Conservation (phyloP, 306 rosid species). For the Fragaria vesca region DNA sequence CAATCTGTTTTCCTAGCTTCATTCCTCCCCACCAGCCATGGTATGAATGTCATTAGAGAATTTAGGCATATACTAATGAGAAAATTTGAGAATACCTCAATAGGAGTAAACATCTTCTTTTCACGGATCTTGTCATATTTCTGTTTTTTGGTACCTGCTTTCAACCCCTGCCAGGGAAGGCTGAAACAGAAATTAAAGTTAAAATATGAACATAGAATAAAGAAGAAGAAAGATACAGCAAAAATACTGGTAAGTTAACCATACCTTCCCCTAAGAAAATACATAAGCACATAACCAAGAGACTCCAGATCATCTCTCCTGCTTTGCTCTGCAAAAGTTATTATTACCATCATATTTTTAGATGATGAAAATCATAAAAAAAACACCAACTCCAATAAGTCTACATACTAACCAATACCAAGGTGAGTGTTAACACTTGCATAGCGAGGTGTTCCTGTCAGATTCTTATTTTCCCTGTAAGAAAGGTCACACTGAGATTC, state of each 20-base stretch:
- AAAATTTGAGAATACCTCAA: conserved; percentile 63
- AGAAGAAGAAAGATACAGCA: not conserved
- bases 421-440: conserved; percentile 98
- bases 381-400: conserved; percentile 23
- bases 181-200: conserved; percentile 48
- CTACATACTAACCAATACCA: conserved; percentile 77
- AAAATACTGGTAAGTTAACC: conserved; percentile 8
- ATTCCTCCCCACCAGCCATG: not conserved
- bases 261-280: conserved; percentile 96
- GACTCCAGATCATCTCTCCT: conserved; percentile 99
- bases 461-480: conserved; percentile 96
- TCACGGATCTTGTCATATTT: conserved; percentile 97
- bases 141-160: conserved; percentile 91
- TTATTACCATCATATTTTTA: conserved; percentile 11
- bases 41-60: not conserved
- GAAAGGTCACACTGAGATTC: conserved; percentile 12
- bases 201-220: conserved; percentile 16
- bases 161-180: conserved; percentile 99
- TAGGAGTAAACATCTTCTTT: conserved; percentile 90
- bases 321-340: conserved; percentile 81
- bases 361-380: conserved; percentile 1
- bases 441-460: conserved; percentile 99
- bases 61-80: conserved; percentile 14
- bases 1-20: not conserved
- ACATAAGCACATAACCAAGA: conserved; percentile 95